A percentile compares a stretch with the other conserved stretches of the same genome.
Evolutionary conservation across 768 basidiomycete species (phyloP).

Genomic region (Lactifluus hygrophoroides): DNA sequence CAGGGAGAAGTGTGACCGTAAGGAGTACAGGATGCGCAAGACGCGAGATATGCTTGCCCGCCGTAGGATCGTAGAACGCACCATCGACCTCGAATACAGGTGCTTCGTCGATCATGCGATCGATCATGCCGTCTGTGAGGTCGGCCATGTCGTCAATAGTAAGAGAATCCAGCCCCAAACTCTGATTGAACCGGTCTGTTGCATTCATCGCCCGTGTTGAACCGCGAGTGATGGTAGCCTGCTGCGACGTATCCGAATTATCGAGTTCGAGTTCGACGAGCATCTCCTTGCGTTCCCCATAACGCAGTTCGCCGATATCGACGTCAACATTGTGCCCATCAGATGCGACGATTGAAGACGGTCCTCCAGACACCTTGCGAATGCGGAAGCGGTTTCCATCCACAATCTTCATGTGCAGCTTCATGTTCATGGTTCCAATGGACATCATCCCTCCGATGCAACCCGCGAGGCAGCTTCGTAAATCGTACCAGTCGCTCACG

Average conservation of each 20-base stretch:
- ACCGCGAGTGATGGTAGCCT: constrained; percentile 14
- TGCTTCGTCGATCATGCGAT: constrained; percentile 94
- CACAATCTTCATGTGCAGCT: constrained; percentile 89
- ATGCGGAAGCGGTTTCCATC: constrained; percentile 88
- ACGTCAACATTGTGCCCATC: constrained; percentile 94
- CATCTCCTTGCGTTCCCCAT: constrained; percentile 98
- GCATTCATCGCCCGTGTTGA: constrained; percentile 47
- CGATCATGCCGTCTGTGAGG: constrained; percentile 88
- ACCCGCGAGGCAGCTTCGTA: constrained; percentile 86
- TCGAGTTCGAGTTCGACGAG: constrained; percentile 92
- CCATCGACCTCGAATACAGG: constrained; percentile 96
- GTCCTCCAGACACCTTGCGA: constrained; percentile 89
- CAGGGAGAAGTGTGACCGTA: constrained; percentile 82
- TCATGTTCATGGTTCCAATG: constrained; percentile 87
- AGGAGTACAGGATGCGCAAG: constrained; percentile 92
- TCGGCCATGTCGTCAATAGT: constrained; percentile 63
- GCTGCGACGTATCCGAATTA: constrained; percentile 42
- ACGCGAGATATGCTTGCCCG: constrained; percentile 73
- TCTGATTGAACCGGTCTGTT: constrained; percentile 83
- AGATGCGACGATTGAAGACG: constrained; percentile 76
- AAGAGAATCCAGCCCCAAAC: constrained; percentile 72
- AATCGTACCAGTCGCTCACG: constrained; percentile 96
- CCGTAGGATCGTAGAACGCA: constrained; percentile 87
- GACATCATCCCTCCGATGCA: constrained; percentile 96
- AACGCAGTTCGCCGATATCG: constrained; percentile 87